Evolutionary conservation across 768 basidiomycete genomes (phyloP).

Genomic region (Leucosporidium scottii): DNA sequence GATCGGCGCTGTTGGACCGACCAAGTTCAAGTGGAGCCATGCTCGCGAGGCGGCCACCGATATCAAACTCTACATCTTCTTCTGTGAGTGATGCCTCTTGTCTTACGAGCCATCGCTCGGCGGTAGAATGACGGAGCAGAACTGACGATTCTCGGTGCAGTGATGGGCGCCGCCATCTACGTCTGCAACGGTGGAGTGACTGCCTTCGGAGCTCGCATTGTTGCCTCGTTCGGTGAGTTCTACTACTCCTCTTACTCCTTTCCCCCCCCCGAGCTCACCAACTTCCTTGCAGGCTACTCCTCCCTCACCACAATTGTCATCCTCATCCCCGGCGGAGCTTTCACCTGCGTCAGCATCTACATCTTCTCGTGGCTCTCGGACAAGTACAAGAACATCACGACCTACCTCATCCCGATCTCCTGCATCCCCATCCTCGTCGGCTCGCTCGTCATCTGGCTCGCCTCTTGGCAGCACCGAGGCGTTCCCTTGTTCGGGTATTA

Average conservation of each 20-base stretch:
- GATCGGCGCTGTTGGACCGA: conserved; percentile 10
- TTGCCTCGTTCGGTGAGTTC: conserved; percentile 42
- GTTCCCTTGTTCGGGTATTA: conserved; percentile 43
- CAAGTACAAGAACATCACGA: conserved; percentile 37
- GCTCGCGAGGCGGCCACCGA: conserved; percentile 40
- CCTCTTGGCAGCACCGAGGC: conserved; percentile 38
- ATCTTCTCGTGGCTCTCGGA: conserved; percentile 40
- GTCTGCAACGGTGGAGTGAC: conserved; percentile 35
- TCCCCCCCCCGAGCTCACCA: not conserved
- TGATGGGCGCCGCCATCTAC: conserved; percentile 39
- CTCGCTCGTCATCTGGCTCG: conserved; percentile 37
- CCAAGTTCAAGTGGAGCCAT: conserved; percentile 37
- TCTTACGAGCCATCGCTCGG: not conserved
- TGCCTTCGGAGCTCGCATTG: conserved; percentile 44
- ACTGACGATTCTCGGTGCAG: not conserved
- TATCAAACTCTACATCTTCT: conserved; percentile 41
- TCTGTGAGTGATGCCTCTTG: conserved; percentile 1
- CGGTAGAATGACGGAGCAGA: too few relatives aligned
- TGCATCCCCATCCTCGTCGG: conserved; percentile 44
- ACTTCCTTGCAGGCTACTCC: conserved; percentile 22
- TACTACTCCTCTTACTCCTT: too few relatives aligned
- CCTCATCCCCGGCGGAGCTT: conserved; percentile 42
- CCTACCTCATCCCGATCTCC: conserved; percentile 36
- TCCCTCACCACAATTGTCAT: not conserved
- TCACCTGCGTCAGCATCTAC: conserved; percentile 41